phyloP scores from a whole-genome alignment of 2,329 filamentous ascomycete genomes.

The Aspergillus felis region DNA sequence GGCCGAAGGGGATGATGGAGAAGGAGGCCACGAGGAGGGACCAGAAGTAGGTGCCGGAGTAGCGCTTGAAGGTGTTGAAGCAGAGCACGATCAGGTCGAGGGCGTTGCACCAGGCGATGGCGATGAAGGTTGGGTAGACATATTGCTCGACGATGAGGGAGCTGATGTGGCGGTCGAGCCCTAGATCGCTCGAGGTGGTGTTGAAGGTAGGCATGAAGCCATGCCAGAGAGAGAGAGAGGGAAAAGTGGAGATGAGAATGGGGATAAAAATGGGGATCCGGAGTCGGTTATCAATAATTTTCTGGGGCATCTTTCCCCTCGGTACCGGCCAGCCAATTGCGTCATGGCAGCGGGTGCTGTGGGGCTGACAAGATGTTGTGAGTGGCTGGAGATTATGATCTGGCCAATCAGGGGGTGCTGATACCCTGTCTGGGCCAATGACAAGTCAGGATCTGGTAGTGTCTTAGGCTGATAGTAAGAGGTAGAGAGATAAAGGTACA shows the following conservation, averaged over 20 bases:
- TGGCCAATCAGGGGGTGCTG: background rate
- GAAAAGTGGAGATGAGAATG: background rate
- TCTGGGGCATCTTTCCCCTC: background rate
- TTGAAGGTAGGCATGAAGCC: slow-evolving; percentile 10
- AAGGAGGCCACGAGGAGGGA: slow-evolving; percentile 41
- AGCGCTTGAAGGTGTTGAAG: slow-evolving; percentile 45
- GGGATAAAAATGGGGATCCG: background rate
- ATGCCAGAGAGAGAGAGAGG: background rate
- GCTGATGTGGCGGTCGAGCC: slow-evolving; percentile 3
- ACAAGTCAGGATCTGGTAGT: too few relatives aligned
- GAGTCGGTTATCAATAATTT: background rate
- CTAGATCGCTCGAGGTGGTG: slow-evolving; percentile 2
- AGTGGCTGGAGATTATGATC: background rate
- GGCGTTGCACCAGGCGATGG: slow-evolving; percentile 47
- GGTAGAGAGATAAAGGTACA: too few relatives aligned
- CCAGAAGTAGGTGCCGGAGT: slow-evolving; percentile 48
- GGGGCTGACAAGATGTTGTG: background rate
- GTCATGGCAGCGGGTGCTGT: background rate
- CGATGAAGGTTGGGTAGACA: slow-evolving; percentile 37
- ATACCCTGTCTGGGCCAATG: background rate
- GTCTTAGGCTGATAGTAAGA: too few relatives aligned
- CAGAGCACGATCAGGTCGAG: slow-evolving; percentile 46
- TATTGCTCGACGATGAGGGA: slow-evolving; percentile 17
- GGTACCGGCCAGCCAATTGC: background rate
- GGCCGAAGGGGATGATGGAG: slow-evolving; percentile 42